Evolutionary conservation across 352 stramenopile genomes (phyloP).

Genomic region (Plasmopara viticola): DNA sequence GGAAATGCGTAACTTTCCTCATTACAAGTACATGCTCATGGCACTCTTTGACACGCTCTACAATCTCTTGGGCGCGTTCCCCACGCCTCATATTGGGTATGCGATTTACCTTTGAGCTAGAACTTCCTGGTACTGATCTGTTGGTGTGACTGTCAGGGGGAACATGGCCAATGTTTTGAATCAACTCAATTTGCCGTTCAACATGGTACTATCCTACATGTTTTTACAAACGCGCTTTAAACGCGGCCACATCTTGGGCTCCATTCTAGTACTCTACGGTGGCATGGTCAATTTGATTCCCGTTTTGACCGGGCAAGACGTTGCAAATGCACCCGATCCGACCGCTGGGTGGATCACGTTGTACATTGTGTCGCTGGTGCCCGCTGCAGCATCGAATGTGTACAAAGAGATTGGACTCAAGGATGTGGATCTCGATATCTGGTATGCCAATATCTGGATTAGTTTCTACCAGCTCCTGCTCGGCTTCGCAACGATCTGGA

Average conservation of each 20-base stretch:
- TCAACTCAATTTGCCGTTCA: conserved; percentile 82
- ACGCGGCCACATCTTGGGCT: conserved; percentile 75
- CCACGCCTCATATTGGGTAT: conserved; percentile 79
- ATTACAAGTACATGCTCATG: conserved; percentile 87
- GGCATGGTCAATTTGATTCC: conserved; percentile 83
- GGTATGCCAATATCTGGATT: conserved; percentile 84
- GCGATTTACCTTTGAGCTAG: conserved; percentile 1
- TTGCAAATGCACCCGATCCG: conserved; percentile 65
- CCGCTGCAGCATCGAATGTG: conserved; percentile 68
- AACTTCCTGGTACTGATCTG: neutral
- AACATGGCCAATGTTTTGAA: conserved; percentile 83
- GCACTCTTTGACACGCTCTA: conserved; percentile 79
- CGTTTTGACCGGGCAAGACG: conserved; percentile 55
- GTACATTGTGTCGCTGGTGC: conserved; percentile 70
- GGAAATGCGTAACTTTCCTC: conserved; percentile 75
- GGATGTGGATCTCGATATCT: conserved; percentile 83
- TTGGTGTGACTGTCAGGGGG: conserved; percentile 29
- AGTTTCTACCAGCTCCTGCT: conserved; percentile 80
- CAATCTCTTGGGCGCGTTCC: conserved; percentile 78
- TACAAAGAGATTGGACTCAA: conserved; percentile 89
- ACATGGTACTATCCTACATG: conserved; percentile 79
- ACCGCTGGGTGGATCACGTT: conserved; percentile 71
- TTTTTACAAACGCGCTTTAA: conserved; percentile 79
- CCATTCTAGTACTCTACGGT: conserved; percentile 81
- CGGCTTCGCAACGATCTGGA: conserved; percentile 67